Percentiles rank a stretch among this genome's conserved stretches.
Evolutionary conservation across 805 yeast genomes (phyloP).

Genomic region (Saccharomycopsis lassenensis): DNA sequence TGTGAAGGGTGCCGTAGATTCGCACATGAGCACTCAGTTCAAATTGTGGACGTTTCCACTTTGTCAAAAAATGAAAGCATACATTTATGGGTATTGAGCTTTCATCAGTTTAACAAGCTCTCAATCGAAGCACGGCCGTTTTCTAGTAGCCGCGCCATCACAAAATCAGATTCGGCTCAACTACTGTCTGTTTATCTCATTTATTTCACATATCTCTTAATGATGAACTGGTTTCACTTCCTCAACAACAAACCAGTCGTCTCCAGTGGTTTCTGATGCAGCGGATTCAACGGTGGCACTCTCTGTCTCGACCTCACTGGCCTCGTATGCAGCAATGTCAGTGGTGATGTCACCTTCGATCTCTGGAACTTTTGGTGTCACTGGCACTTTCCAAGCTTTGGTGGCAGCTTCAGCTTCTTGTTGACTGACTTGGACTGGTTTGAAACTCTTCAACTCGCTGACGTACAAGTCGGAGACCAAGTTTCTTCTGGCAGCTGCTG

Average conservation of each 20-base stretch:
- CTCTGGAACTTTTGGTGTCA: conserved; percentile 65
- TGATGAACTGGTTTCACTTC: conserved; percentile 47
- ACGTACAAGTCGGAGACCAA: conserved; percentile 77
- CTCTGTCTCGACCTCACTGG: conserved; percentile 65
- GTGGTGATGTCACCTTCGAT: conserved; percentile 57
- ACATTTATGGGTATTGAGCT: too few species aligned
- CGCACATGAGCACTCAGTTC: too few species aligned
- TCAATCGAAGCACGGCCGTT: too few species aligned
- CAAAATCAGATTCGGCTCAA: too few species aligned
- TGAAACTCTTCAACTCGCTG: conserved; percentile 78
- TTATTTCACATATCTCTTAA: too few species aligned
- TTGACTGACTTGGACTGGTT: conserved; percentile 66
- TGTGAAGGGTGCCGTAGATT: too few species aligned
- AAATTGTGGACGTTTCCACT: too few species aligned
- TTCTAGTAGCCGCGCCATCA: too few species aligned
- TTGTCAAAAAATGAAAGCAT: too few species aligned
- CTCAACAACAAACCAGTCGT: conserved; percentile 76
- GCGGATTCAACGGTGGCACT: conserved; percentile 37
- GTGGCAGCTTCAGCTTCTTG: conserved; percentile 71
- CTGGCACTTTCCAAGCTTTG: conserved; percentile 74
- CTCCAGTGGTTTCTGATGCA: conserved; percentile 30
- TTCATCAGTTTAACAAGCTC: too few species aligned
- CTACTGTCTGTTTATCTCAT: too few species aligned
- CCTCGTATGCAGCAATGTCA: conserved; percentile 57
- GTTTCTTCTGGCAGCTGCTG: conserved; percentile 32